Conservation (phyloP, 495 filamentous ascomycete species). For the Penicillium pulvis region DNA sequence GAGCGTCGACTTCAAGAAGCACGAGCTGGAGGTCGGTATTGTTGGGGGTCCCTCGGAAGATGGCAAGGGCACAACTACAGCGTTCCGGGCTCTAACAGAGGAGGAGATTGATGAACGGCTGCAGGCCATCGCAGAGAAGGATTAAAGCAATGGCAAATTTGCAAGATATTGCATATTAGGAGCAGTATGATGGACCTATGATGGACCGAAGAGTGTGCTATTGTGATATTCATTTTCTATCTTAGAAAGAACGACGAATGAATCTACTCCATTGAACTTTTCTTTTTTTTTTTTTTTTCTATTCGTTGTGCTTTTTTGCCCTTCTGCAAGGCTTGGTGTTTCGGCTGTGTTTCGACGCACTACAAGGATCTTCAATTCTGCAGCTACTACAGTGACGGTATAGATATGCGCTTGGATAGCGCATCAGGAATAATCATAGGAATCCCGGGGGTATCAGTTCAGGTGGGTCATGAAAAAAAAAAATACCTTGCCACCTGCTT, state of each 20-base stretch:
- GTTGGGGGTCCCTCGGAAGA: constrained; percentile 81
- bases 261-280: constrained; percentile 8
- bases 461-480: background rate
- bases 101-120: constrained; percentile 98
- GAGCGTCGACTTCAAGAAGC: constrained; percentile 99
- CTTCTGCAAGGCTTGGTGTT: constrained; percentile 21
- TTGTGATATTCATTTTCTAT: constrained; percentile 5
- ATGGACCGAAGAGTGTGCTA: background rate
- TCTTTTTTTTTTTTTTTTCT: background rate
- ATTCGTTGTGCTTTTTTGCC: constrained; percentile 13
- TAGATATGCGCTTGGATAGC: constrained; percentile 2
- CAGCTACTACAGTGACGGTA: background rate
- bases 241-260: constrained; percentile 12
- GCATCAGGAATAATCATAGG: background rate
- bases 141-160: constrained; percentile 53
- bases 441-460: background rate
- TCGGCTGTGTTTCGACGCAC: constrained; percentile 18
- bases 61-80: constrained; percentile 74
- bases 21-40: constrained; percentile 95
- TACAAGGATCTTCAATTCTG: background rate
- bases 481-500: background rate
- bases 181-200: background rate
- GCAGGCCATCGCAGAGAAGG: constrained; percentile 97
- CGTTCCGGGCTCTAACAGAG: constrained; percentile 87
- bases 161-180: background rate